Evolutionary conservation across 2,329 filamentous ascomycete species (phyloP).

Genomic region (Phoma herbarum): DNA sequence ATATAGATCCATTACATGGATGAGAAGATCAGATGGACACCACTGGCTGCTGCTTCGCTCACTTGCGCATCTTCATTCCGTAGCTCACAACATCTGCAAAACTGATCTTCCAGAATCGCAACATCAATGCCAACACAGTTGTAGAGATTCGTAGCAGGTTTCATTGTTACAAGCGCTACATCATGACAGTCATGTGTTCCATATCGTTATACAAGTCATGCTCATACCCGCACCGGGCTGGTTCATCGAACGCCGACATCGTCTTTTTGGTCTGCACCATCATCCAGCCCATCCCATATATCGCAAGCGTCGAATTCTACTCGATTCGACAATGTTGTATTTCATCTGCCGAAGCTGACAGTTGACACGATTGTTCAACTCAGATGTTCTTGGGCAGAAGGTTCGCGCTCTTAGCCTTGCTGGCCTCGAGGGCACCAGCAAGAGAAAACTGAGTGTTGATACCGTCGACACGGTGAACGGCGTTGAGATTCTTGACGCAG

Average conservation of each 20-base stretch:
- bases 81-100: neutral
- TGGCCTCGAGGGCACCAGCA: constrained; percentile 67
- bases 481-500: constrained; percentile 89
- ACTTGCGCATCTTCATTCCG: neutral
- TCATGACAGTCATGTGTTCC: constrained; percentile 19
- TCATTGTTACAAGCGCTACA: constrained; percentile 18
- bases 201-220: constrained; percentile 16
- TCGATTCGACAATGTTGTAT: constrained; percentile 3
- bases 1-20: neutral
- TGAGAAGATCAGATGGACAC: neutral
- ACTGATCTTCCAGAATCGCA: neutral
- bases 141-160: constrained; percentile 6
- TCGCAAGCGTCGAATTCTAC: neutral
- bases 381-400: constrained; percentile 21
- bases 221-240: constrained; percentile 2
- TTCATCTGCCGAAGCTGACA: neutral
- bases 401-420: constrained; percentile 47
- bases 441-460: constrained; percentile 74
- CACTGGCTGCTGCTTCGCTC: neutral
- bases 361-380: neutral
- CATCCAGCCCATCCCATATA: neutral
- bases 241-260: neutral
- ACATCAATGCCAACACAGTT: neutral
- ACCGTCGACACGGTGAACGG: constrained; percentile 81
- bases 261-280: constrained; percentile 9